Evolutionary conservation across 139 green algal species (phyloP), one percentile per base, ranked within the genome.

Genomic region (Chara braunii): DNA sequence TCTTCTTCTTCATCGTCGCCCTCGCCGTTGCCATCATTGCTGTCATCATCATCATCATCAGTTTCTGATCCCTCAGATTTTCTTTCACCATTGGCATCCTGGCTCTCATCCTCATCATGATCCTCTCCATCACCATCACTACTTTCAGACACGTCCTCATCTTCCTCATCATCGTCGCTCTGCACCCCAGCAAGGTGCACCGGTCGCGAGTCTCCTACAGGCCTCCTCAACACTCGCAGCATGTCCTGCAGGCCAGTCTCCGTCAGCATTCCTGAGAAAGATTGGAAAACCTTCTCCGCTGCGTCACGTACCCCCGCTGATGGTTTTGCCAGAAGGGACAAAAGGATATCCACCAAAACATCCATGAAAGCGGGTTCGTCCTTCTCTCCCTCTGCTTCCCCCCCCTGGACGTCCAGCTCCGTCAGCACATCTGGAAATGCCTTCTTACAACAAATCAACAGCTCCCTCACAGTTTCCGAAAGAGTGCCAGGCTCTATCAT

Each of bases 321-420:
- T 12, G 57, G 53, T 30, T 70, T 31, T 1, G 62, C 35, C 51
- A 71, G 55, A 26, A 71, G 58, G 1, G 62, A 71, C 28, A 71
- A 30, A 12, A 71, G n/a, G 4, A 71, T 33, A 14, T 71, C 62
- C 6, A 71, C 51, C 51, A 71, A 28, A 5, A 71, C 55, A 18
- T 71, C 62, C 51, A 70, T 71, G 7, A 18, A 29, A 3, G n/a
- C 14, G 14, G 57, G 53, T 31, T 22, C 5, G 28, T 58, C 36
- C n/a, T n/a, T n/a, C n/a, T n/a, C n/a, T n/a, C n/a, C n/a, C n/a
- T n/a, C n/a, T n/a, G n/a, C n/a, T n/a, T n/a, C n/a, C n/a, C n/a
- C n/a, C n/a, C n/a, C n/a, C n/a, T n/a, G n/a, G n/a, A n/a, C n/a
- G n/a, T n/a, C n/a, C n/a, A n/a, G n/a, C n/a, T n/a, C n/a, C n/a